Evolutionary conservation across 805 yeast genomes (phyloP), one percentile per base, ranked within the genome.

Genomic region (Sungouiozyma ichnusensis): DNA sequence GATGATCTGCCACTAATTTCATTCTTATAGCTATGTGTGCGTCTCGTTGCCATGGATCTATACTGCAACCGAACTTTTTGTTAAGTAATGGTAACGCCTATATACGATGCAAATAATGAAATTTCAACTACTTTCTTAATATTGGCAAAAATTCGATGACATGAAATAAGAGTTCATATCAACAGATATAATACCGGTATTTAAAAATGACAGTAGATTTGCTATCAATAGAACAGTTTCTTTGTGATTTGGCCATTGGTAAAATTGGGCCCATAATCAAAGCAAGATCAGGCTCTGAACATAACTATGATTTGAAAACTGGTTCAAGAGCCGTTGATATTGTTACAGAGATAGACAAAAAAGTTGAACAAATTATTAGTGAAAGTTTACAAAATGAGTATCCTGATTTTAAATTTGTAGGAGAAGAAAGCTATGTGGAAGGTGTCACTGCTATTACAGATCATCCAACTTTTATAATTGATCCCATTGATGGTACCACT

Each of bases 401-500:
- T 53, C 82, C 84, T 16, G 53, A 56, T 13, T 78, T 55, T 54
- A 60, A 65, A 48, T 78, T 78, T 58, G 64, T 78, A 51, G 84
- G 83, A 18, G 84, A 78, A 53, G 84, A 78, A 54, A 66, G 77
- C 18, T 77, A 66, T 47, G 62, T 70, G 5, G 69, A 69, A 5
- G 81, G 79, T 2, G 62, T 58, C 19, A 65, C 78, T 2, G 55
- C 53, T 37, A 60, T 78, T 14, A 63, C 72, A 1, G 68, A 68
- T 36, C 72, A 62, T 3, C 83, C 83, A 16, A 77, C 82, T 1
- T 78, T 78, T 53, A 70, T 78, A 42, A 79, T 78, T 15, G 83
- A 77, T 51, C 81, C 81, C 34, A 73, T 76, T 52, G 81, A 77
- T 49, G 83, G 83, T 8, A 78, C 84, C 0, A 76, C 81, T 4